Evolutionary conservation across 1,284 basidiomycete genomes (phyloP).

Genomic region (Melampsora americana): DNA sequence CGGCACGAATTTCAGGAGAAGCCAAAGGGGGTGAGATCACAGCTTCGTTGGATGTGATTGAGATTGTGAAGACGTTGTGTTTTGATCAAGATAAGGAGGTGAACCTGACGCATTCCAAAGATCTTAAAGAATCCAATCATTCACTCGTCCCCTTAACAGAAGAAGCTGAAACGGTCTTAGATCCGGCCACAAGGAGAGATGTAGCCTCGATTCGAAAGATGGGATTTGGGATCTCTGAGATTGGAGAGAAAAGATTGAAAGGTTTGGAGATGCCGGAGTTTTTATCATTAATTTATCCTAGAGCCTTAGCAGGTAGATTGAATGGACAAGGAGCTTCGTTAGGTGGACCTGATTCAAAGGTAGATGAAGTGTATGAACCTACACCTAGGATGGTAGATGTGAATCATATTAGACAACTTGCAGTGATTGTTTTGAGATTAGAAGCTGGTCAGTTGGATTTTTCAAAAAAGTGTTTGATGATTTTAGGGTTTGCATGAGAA

Average conservation of each 20-base stretch:
- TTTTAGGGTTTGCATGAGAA: no score
- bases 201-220: slow-evolving; percentile 72
- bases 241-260: slow-evolving; percentile 90
- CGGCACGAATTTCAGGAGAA: slow-evolving; percentile 76
- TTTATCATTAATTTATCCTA: slow-evolving; percentile 79
- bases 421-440: slow-evolving; percentile 71
- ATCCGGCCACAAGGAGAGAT: slow-evolving; percentile 51
- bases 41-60: slow-evolving; percentile 82
- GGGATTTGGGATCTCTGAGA: slow-evolving; percentile 68
- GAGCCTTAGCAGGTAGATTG: slow-evolving; percentile 69
- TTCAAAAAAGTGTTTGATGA: no score
- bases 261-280: slow-evolving; percentile 77
- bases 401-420: slow-evolving; percentile 73
- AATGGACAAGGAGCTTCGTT: slow-evolving; percentile 38
- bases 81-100: slow-evolving; percentile 52
- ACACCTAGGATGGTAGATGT: slow-evolving; percentile 65
- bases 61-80: slow-evolving; percentile 65
- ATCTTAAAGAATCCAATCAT: slow-evolving; percentile 49
- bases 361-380: slow-evolving; percentile 53
- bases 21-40: slow-evolving; percentile 93
- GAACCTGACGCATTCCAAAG: slow-evolving; percentile 47
- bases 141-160: slow-evolving; percentile 56
- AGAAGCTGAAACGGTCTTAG: slow-evolving; percentile 52
- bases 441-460: slow-evolving; percentile 65
- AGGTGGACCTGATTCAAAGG: slow-evolving; percentile 39